Evolutionary conservation across 23 red algal species (phyloP).

Genomic region (Chondrus crispus): DNA sequence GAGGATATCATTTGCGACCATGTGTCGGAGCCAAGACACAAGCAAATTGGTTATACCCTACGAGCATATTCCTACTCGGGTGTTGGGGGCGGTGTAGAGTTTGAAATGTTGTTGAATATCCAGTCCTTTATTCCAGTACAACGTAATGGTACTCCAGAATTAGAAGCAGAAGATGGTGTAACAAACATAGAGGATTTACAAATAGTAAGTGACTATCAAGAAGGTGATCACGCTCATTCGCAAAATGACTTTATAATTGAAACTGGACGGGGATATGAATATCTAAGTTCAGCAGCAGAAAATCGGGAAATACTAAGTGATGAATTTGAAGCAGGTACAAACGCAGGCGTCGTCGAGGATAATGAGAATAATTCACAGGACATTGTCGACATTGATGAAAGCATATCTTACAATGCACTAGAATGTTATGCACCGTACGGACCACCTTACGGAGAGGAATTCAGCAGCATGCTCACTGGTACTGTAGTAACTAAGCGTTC

Average conservation of each 20-base stretch:
- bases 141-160: not conserved
- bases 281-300: too few relatives aligned
- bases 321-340: too few relatives aligned
- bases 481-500: not conserved
- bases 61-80: not conserved
- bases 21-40: not conserved
- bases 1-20: not conserved
- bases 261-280: too few relatives aligned
- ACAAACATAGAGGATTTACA: too few relatives aligned
- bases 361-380: too few relatives aligned
- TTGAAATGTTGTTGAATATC: not conserved
- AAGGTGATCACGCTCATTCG: too few relatives aligned
- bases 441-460: not conserved
- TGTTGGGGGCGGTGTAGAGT: not conserved
- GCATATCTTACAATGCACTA: not conserved
- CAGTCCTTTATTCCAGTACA: not conserved
- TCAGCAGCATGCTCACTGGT: not conserved
- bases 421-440: not conserved
- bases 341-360: too few relatives aligned
- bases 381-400: too few relatives aligned
- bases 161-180: not conserved
- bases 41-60: not conserved
- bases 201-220: too few relatives aligned
- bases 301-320: too few relatives aligned
- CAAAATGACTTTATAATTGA: too few relatives aligned